phyloP scores from a whole-genome alignment of 2,329 filamentous ascomycete genomes.

The Nannizzia gypsea region DNA sequence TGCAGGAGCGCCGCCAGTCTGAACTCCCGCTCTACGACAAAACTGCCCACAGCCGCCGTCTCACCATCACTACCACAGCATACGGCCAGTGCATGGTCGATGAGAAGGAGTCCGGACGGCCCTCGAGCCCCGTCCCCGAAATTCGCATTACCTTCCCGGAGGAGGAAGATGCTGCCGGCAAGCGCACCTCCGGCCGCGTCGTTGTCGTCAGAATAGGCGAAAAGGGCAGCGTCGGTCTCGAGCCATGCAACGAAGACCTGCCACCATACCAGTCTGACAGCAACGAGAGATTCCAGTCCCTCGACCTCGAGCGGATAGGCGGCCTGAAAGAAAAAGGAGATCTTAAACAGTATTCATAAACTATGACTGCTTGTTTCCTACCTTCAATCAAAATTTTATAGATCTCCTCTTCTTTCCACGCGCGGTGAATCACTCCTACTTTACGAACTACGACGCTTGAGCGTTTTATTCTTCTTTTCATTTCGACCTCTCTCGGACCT shows the following conservation, averaged over 20 bases:
- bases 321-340: constrained; percentile 80
- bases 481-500: neutral
- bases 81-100: constrained; percentile 66
- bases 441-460: constrained; percentile 1
- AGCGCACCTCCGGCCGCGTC: constrained; percentile 70
- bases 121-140: constrained; percentile 77
- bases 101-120: constrained; percentile 62
- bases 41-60: constrained; percentile 41
- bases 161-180: constrained; percentile 67
- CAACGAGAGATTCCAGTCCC: constrained; percentile 71
- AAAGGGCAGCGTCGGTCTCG: constrained; percentile 69
- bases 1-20: constrained; percentile 33
- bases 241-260: constrained; percentile 67
- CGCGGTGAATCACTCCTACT: neutral
- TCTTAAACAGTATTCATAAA: constrained; percentile 27
- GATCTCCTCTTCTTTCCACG: neutral
- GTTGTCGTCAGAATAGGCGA: constrained; percentile 88
- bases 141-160: constrained; percentile 98
- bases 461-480: constrained; percentile 12
- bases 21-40: constrained; percentile 56
- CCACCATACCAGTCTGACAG: constrained; percentile 81
- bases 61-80: constrained; percentile 46
- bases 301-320: constrained; percentile 89
- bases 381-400: neutral
- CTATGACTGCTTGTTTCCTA: neutral